Percentiles rank a stretch among this genome's conserved stretches.
These are phyloP conservation scores for Agapanthus africanus DNA, from an alignment of 106 monocot genomes.

Conservation along the genomic window DNA sequence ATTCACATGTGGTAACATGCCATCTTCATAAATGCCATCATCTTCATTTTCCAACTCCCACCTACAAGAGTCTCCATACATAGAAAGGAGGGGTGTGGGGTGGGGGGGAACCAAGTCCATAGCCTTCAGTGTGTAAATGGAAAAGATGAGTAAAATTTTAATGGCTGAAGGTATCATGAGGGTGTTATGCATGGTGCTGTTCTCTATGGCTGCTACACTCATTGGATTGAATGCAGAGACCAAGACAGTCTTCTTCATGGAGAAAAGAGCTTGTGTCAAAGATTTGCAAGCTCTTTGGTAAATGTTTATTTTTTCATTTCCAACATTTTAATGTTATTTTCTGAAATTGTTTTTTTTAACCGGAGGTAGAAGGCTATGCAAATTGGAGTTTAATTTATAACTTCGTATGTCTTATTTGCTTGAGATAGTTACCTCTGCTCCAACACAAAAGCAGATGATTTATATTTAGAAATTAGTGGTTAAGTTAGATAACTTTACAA, in stretches of 20 bases:
- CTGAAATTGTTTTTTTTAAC: neutral
- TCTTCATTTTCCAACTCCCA: neutral
- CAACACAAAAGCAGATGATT: no score
- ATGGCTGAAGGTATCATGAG: conserved; percentile 24
- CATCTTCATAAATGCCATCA: neutral
- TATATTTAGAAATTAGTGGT: no score
- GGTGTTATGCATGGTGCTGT: conserved; percentile 24
- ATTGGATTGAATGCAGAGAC: conserved; percentile 40
- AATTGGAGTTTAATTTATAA: no score
- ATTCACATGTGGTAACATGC: no score
- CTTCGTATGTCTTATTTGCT: no score
- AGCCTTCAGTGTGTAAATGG: no score
- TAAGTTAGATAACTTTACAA: no score
- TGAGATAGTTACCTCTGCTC: no score
- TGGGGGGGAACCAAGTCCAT: no score
- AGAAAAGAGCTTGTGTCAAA: conserved; percentile 32
- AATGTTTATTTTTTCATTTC: neutral
- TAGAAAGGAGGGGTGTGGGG: no score
- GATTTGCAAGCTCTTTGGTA: conserved; percentile 44
- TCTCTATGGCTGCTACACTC: conserved; percentile 20
- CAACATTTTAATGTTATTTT: neutral
- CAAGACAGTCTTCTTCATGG: conserved; percentile 32
- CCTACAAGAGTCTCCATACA: conserved; percentile 1
- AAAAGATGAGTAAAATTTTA: neutral
- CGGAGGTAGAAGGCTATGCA: no score